Evolutionary conservation across 2,329 filamentous ascomycete genomes (phyloP).

Genomic region (Paecilomyces fulvus): DNA sequence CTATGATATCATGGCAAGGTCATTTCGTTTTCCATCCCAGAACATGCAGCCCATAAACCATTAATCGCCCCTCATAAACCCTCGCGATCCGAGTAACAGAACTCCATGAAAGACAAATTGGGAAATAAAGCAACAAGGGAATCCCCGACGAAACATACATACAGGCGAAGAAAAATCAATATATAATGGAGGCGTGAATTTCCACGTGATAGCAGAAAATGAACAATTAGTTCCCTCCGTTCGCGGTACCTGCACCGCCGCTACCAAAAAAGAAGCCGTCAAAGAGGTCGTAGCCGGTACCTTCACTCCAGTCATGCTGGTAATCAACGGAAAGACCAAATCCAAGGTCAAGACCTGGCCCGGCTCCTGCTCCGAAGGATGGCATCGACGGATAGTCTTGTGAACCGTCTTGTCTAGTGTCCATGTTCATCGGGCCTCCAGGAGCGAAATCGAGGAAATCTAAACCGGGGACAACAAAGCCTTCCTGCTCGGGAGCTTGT

Average conservation of each 20-base stretch:
- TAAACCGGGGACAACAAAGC: constrained; percentile 36
- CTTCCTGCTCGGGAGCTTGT: constrained; percentile 8
- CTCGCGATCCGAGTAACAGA: neutral
- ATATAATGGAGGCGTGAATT: neutral
- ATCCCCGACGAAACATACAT: neutral
- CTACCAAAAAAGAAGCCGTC: constrained; percentile 50
- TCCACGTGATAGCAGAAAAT: neutral
- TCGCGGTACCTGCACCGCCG: constrained; percentile 19
- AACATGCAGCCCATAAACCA: neutral
- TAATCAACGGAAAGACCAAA: constrained; percentile 38
- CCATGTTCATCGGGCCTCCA: constrained; percentile 19
- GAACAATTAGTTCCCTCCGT: constrained; percentile 6
- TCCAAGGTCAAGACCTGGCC: constrained; percentile 36
- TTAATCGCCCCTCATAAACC: neutral
- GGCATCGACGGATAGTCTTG: constrained; percentile 22
- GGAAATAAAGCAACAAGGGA: neutral
- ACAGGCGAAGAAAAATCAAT: neutral
- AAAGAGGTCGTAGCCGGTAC: constrained; percentile 42
- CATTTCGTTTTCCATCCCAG: neutral
- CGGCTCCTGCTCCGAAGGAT: constrained; percentile 19
- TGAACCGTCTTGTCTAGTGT: constrained; percentile 20
- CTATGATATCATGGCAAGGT: neutral
- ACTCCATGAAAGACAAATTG: neutral
- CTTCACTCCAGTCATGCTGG: constrained; percentile 43
- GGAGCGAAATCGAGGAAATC: constrained; percentile 48